Percentiles rank a stretch among this genome's conserved stretches.
Conservation (phyloP, 441 rosid species). For the Bocquillonia castaneifolia region DNA sequence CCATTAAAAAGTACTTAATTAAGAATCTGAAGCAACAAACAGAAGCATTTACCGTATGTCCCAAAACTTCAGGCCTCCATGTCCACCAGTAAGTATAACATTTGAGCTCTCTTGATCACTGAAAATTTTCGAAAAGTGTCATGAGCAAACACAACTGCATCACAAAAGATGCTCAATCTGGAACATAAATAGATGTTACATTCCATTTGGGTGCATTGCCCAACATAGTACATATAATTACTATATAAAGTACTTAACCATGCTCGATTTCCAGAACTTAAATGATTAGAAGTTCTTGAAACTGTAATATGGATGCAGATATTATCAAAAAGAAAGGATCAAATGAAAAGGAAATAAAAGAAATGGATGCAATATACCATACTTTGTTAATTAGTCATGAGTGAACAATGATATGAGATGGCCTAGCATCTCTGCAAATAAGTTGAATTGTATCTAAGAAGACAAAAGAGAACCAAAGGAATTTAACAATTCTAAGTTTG, state of each 20-base stretch:
- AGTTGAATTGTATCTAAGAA: neutral
- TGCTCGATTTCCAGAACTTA: neutral
- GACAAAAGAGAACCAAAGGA: no score
- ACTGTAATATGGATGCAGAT: neutral
- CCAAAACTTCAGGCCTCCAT: conserved; percentile 84
- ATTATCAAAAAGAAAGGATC: neutral
- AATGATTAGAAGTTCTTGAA: neutral
- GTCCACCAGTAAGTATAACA: conserved; percentile 76
- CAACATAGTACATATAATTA: neutral
- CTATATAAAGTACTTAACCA: neutral
- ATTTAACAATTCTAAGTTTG: neutral
- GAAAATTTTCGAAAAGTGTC: conserved; percentile 25
- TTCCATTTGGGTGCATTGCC: neutral
- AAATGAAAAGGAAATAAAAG: neutral
- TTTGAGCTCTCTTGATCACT: conserved; percentile 64
- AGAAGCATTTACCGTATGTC: conserved; percentile 60
- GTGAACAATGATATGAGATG: neutral
- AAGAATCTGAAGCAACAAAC: conserved; percentile 7
- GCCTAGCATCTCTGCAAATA: neutral
- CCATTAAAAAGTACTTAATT: neutral
- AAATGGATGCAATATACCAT: neutral
- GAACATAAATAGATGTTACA: neutral
- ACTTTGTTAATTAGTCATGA: neutral
- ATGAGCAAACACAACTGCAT: neutral
- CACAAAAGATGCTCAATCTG: neutral